Percentiles rank a stretch among this genome's conserved stretches.
phyloP scores from a whole-genome alignment of 2,329 filamentous ascomycete genomes.

The Hypoxylon sp. region DNA sequence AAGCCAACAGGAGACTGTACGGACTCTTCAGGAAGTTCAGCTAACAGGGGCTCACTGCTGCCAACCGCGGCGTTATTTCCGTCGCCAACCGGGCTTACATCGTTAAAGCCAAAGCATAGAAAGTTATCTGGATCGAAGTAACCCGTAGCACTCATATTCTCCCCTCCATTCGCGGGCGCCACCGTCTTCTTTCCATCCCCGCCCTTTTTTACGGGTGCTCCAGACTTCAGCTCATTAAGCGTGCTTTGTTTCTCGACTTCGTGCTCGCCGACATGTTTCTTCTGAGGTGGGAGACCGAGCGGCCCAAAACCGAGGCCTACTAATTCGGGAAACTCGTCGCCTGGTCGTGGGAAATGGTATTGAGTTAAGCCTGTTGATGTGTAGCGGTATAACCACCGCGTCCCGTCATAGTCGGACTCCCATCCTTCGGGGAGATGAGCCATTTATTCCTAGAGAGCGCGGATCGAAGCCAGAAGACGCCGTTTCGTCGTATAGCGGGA shows the following conservation, averaged over 20 bases:
- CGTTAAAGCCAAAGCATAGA: slow-evolving; percentile 66
- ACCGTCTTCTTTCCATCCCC: slow-evolving; percentile 41
- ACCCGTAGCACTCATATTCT: slow-evolving; percentile 54
- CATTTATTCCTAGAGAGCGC: slow-evolving; percentile 52
- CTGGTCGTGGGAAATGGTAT: slow-evolving; percentile 69
- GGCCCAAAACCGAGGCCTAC: slow-evolving; percentile 57
- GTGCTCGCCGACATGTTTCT: slow-evolving; percentile 67
- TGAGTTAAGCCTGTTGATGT: slow-evolving; percentile 68
- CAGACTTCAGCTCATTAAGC: slow-evolving; percentile 24
- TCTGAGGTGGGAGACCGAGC: slow-evolving; percentile 65
- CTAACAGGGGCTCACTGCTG: slow-evolving; percentile 21
- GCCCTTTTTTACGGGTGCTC: slow-evolving; percentile 43
- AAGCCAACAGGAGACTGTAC: slow-evolving; percentile 49
- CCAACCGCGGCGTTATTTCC: slow-evolving; percentile 53
- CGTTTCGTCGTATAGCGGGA: slow-evolving; percentile 2
- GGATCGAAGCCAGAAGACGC: not conserved
- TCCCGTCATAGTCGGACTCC: slow-evolving; percentile 71
- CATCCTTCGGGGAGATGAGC: slow-evolving; percentile 66
- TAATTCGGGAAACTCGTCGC: slow-evolving; percentile 71
- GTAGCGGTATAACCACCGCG: slow-evolving; percentile 71
- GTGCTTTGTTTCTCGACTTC: slow-evolving; percentile 60
- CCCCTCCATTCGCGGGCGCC: slow-evolving; percentile 46
- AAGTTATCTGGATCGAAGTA: slow-evolving; percentile 68
- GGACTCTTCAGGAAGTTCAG: slow-evolving; percentile 45
- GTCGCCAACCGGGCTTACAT: slow-evolving; percentile 61